Base-by-base conservation (phyloP, 768 basidiomycete species). In the Symmetrospora coprosmae region DNA sequence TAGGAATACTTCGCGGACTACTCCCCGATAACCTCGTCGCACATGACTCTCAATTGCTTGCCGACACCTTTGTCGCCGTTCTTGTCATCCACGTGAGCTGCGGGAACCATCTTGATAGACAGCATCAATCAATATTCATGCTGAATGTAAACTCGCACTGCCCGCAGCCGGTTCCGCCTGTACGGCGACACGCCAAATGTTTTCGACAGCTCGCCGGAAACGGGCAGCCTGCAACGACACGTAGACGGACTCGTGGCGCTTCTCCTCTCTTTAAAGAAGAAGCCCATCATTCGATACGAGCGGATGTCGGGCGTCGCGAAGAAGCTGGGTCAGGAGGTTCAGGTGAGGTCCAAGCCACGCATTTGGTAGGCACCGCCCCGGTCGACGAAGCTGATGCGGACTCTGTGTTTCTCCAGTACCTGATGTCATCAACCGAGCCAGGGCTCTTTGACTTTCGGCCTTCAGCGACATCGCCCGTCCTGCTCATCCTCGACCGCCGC, bases 1-100 rank as follows among this genome's bases (percentile, higher is more conserved):
- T 61, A 76, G 90, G 94, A 99, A 80, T 88, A 88, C 75, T 99
- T 96, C 72, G 90, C 89, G 65, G 94, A 99, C 73, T 97, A 90
- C 67, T 80, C 87, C 1, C 88, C 92, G 0, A 76, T 96, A 43
- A 75, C 88, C 1, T 84, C 89, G 1, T 85, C 78, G 38, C 75
- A 97, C 23, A 96, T 92, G 75, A 87, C 90, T 14, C 74, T 97
- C 41, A 86, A 86, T 67, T 80, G 89, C 69, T 74, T 74, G 0
- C 87, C 90, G 1, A 78, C 81, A 0, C 66, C 75, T 13, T 73
- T 76, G 27, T 77, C 73, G 63, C 85, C 69, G 0, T 49, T 50
- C 30, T 17, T 27, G 8, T 30, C 62, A 7, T 60, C 63, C 11
- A 40, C 13, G 37, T 60, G 30, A 13, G 38, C 27, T 34, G 9